phyloP scores from a whole-genome alignment of 257 asterid species.

The Nicotiana tabacum region DNA sequence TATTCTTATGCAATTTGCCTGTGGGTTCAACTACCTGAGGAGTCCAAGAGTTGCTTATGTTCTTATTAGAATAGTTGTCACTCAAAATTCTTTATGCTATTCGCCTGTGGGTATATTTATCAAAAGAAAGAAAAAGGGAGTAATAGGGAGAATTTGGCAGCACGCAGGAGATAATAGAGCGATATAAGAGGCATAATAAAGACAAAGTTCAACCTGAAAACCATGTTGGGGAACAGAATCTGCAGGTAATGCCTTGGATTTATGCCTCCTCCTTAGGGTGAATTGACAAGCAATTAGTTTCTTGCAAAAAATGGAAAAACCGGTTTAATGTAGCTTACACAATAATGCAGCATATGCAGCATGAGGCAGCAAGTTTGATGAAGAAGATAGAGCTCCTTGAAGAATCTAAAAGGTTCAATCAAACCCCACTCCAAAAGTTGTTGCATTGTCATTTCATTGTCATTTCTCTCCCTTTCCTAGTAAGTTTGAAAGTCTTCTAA shows the following conservation, averaged over 20 bases:
- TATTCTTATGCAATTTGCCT: too few species aligned
- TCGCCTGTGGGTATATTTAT: too few species aligned
- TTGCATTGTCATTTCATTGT: background rate
- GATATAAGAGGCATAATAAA: constrained; percentile 55
- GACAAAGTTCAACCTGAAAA: constrained; percentile 42
- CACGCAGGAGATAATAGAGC: constrained; percentile 64
- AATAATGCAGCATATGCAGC: constrained; percentile 48
- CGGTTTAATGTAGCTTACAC: background rate
- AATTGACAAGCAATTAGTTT: background rate
- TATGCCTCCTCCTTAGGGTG: background rate
- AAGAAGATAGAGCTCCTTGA: constrained; percentile 81
- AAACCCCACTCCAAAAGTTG: background rate
- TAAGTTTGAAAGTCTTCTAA: background rate
- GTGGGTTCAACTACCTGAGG: background rate
- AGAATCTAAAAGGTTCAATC: constrained; percentile 54
- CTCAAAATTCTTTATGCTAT: background rate
- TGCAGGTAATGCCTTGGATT: constrained; percentile 40
- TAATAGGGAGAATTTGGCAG: constrained; percentile 25
- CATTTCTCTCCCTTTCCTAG: background rate
- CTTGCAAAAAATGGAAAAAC: background rate
- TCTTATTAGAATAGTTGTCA: background rate
- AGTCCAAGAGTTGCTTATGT: background rate
- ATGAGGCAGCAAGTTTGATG: constrained; percentile 62
- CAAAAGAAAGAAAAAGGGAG: background rate
- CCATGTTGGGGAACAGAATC: constrained; percentile 43